A percentile compares a stretch with the other conserved stretches of the same genome.
These are phyloP conservation scores for Cubamyces lactineus DNA, from an alignment of 768 basidiomycete species.

Conservation along the genomic window DNA sequence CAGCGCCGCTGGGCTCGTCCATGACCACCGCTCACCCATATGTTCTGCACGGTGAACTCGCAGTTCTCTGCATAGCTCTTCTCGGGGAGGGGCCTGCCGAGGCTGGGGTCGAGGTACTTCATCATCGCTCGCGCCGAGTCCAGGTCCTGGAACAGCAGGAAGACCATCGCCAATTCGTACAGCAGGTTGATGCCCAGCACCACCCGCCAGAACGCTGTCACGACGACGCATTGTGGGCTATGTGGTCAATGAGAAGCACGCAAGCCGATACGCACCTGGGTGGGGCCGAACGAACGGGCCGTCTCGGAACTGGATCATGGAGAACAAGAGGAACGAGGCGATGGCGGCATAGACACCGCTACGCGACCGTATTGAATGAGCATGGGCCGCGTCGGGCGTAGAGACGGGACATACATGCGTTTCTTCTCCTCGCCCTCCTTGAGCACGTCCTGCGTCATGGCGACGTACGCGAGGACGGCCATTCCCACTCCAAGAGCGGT, in stretches of 20 bases:
- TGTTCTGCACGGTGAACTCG: slow-evolving; percentile 55
- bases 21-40: slow-evolving; percentile 59
- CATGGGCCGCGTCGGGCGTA: slow-evolving; percentile 5
- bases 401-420: slow-evolving; percentile 60
- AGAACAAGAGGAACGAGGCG: slow-evolving; percentile 76
- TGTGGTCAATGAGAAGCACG: not conserved
- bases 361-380: not conserved
- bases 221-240: not conserved
- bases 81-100: slow-evolving; percentile 77
- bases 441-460: slow-evolving; percentile 82
- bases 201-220: slow-evolving; percentile 74
- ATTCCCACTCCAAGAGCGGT: slow-evolving; percentile 71
- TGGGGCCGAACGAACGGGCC: slow-evolving; percentile 89
- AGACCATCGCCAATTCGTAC: slow-evolving; percentile 83
- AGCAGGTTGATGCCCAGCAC: slow-evolving; percentile 81
- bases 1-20: not conserved
- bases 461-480: slow-evolving; percentile 75
- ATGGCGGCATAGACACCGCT: slow-evolving; percentile 81
- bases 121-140: slow-evolving; percentile 77
- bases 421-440: slow-evolving; percentile 83
- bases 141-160: slow-evolving; percentile 85
- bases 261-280: slow-evolving; percentile 43
- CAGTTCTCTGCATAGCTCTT: slow-evolving; percentile 89
- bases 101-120: slow-evolving; percentile 71
- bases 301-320: slow-evolving; percentile 88